phyloP scores from a whole-genome alignment of 2,329 filamentous ascomycete species.

The Alternaria sp. region DNA sequence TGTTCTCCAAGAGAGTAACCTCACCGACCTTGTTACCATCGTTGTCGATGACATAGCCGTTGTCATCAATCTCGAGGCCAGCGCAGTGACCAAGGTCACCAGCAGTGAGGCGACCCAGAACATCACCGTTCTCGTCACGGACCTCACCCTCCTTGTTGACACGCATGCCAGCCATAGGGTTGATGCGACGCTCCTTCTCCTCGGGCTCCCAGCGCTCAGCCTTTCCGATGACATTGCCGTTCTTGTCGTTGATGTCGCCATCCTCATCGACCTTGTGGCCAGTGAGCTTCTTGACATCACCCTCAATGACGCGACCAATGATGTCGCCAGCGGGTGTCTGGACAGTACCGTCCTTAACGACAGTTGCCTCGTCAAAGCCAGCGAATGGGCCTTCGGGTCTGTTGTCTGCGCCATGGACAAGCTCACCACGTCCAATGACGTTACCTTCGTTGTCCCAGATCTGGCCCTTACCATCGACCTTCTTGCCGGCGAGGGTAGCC shows the following conservation, averaged over 20 bases:
- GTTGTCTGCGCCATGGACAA: conserved; percentile 61
- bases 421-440: conserved; percentile 67
- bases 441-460: conserved; percentile 71
- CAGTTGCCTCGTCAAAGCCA: conserved; percentile 65
- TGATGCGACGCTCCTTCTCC: conserved; percentile 64
- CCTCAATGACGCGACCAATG: conserved; percentile 60
- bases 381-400: conserved; percentile 66
- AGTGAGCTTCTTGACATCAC: conserved; percentile 61
- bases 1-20: conserved; percentile 69
- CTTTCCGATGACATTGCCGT: conserved; percentile 62
- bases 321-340: conserved; percentile 57
- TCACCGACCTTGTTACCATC: conserved; percentile 71
- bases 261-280: conserved; percentile 62
- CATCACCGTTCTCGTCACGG: conserved; percentile 60
- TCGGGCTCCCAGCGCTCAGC: conserved; percentile 63
- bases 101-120: conserved; percentile 60
- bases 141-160: conserved; percentile 65
- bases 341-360: conserved; percentile 67
- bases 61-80: conserved; percentile 63
- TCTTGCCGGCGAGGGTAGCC: conserved; percentile 66
- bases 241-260: conserved; percentile 63
- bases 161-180: conserved; percentile 66
- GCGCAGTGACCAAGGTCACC: conserved; percentile 62
- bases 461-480: conserved; percentile 69
- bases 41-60: conserved; percentile 62